Evolutionary conservation across 345 rosid species (phyloP).

Genomic region (Turritis glabra): DNA sequence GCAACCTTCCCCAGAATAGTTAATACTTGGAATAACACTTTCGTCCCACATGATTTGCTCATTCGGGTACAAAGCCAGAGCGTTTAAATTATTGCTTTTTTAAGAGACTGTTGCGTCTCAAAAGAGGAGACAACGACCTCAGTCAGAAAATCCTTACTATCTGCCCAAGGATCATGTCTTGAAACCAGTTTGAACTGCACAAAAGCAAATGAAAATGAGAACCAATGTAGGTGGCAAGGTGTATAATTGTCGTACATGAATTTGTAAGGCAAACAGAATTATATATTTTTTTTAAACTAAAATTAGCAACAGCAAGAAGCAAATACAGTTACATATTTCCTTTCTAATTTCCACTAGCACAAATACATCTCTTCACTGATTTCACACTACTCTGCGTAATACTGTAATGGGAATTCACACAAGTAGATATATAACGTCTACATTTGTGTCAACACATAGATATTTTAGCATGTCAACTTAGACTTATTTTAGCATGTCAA

Average conservation of each 20-base stretch:
- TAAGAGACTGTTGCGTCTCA: constrained; percentile 91
- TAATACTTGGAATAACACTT: constrained; percentile 96
- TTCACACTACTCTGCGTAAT: not conserved
- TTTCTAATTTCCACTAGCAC: not conserved
- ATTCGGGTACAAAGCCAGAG: constrained; percentile 96
- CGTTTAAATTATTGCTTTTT: constrained; percentile 98
- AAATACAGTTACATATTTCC: not conserved
- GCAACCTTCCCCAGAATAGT: constrained; percentile 99
- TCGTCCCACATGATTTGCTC: constrained; percentile 99
- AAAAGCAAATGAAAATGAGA: constrained; percentile 25
- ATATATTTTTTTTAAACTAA: not conserved
- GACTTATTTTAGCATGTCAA: too few species aligned
- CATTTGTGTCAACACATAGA: not conserved
- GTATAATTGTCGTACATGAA: too few species aligned
- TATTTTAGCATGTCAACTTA: not conserved
- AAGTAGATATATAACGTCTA: not conserved
- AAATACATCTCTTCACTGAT: constrained; percentile 9
- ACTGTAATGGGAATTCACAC: not conserved
- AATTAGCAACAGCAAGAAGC: not conserved
- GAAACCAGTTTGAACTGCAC: constrained; percentile 89
- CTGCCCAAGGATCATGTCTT: constrained; percentile 82
- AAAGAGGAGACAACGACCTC: constrained; percentile 95
- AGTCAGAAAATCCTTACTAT: constrained; percentile 77
- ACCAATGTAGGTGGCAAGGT: constrained; percentile 9
- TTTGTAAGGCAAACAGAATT: not conserved